A percentile compares a stretch with the other conserved stretches of the same genome.
These are phyloP conservation scores for Thermoascus crustaceus DNA, from an alignment of 2,329 filamentous ascomycete species.

Conservation along the genomic window DNA sequence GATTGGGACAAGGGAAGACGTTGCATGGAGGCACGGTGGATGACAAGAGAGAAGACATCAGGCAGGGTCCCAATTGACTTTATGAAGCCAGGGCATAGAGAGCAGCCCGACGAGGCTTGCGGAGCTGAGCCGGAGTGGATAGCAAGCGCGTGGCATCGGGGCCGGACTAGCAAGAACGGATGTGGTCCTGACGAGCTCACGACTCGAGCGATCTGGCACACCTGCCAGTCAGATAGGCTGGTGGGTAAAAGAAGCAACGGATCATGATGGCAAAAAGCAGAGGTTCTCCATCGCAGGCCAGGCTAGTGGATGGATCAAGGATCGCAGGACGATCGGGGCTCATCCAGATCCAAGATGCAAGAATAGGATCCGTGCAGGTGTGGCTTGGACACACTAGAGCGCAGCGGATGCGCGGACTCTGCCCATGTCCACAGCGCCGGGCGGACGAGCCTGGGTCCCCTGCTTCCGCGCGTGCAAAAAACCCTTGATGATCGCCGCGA, in stretches of 20 bases:
- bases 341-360: conserved; percentile 3
- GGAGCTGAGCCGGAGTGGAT: conserved; percentile 14
- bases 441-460: background rate
- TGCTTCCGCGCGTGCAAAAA: conserved; percentile 2
- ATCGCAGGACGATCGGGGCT: conserved; percentile 2
- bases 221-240: conserved; percentile 2
- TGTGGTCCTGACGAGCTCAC: conserved; percentile 13
- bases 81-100: conserved; percentile 13
- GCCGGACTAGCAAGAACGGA: conserved; percentile 13
- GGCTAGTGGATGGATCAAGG: background rate
- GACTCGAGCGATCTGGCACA: background rate
- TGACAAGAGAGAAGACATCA: background rate
- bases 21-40: background rate
- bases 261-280: conserved; percentile 2
- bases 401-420: conserved; percentile 1
- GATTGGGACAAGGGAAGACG: conserved; percentile 5
- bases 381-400: conserved; percentile 3
- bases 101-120: conserved; percentile 9
- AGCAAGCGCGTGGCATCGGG: conserved; percentile 4
- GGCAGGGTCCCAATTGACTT: conserved; percentile 15
- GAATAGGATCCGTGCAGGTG: conserved; percentile 3
- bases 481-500: background rate
- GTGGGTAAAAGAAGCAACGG: conserved; percentile 2
- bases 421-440: background rate
- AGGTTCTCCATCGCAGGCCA: background rate